Evolutionary conservation across 495 filamentous ascomycete species (phyloP), one percentile per base, ranked within the genome.

Genomic region (Coniosporium apollinis): DNA sequence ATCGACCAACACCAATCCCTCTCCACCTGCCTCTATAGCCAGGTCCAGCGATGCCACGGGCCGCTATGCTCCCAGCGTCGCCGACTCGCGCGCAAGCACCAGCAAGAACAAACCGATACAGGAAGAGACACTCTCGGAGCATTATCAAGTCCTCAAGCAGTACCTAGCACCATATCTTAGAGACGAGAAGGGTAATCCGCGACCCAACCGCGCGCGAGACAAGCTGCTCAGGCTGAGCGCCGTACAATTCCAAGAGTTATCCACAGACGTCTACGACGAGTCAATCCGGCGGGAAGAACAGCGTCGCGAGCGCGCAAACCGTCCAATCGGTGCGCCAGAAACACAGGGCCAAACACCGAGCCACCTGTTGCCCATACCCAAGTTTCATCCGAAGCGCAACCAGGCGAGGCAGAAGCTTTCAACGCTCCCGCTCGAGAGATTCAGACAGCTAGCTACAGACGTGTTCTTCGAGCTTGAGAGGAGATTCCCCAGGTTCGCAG

Each of bases 251-350:
- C 81, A 92, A 51, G 89, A 97, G 60, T 65, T 97, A 15, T 93
- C 83, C 50, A 96, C 87, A 15, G 89, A 97, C 55, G 89, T 97
- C 21, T 96, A 84, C 56, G 89, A 97, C 55, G 89, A 97, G 56
- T 62, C 94, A 28, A 68, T 89, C 42, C 80, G 89, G 22, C 73
- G 89, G 39, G 82, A 94, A 54, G 67, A 72, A 46, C 64, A 72
- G 22, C 58, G 56, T 3, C 52, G 52, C 19, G 55, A 62, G 46
- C 63, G 62, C 54, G 22, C 71, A 65, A 25, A 68, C 71, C 31
- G 60, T 56, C 35, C 47, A 54, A 25, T 57, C 56, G 25, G 64
- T 62, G 2, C 49, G 43, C 11, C 43, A 38, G 19, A 49, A 48
- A 13, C 64, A 67, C 15, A 45, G 47, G n/a, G n/a, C n/a, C 47